Evolutionary conservation across 1,139 yeast species (phyloP), one percentile per base, ranked within the genome.

Genomic region (Blastobotrys capitulatus): DNA sequence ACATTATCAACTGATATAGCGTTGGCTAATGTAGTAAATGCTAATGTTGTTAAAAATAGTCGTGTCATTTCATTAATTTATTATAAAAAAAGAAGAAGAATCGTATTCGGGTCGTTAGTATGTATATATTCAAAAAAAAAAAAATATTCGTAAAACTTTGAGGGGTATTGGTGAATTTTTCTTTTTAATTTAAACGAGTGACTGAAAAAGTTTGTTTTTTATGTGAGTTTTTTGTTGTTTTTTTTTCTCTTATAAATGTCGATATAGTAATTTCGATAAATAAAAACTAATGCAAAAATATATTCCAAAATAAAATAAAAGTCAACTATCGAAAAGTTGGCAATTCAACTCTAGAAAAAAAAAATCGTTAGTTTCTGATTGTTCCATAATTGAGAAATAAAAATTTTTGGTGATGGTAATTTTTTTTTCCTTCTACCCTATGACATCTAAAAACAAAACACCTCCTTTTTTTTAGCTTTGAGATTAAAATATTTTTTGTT

Each of bases 1-100:
- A 64, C 62, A 12, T 55, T 38, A 37, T 60, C 44, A 12, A 49
- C 47, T 6, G 42, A 26, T 15, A 48, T 27, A 15, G 47, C 47
- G 22, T 1, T 9, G 26, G 40, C 38, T 12, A 35, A 18, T 36
- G n/a, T n/a, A 29, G 46, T 29, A 29, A 35, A 16, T 37, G 34
- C 25, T 34, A 43, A 26, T 8, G 47, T 13, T 19, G 47, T 34
- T 22, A 43, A 18, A 19, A 29, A 16, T 37, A 43, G 41, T 40
- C 42, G 44, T 41, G 35, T 48, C 47, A 48, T 47, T 31, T 18
- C 43, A 40, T 38, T 13, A 40, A 40, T 25, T 32, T 22, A 9
- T n/a, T 36, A 36, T 8, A 9, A 18, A 5, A n/a, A n/a, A n/a
- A n/a, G n/a, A n/a, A n/a, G n/a, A n/a, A 18, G 15, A 18, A 12